A percentile compares a stretch with the other conserved stretches of the same genome.
Evolutionary conservation across 2,329 filamentous ascomycete species (phyloP).

Genomic region (Chalaropsis thielavioides): DNA sequence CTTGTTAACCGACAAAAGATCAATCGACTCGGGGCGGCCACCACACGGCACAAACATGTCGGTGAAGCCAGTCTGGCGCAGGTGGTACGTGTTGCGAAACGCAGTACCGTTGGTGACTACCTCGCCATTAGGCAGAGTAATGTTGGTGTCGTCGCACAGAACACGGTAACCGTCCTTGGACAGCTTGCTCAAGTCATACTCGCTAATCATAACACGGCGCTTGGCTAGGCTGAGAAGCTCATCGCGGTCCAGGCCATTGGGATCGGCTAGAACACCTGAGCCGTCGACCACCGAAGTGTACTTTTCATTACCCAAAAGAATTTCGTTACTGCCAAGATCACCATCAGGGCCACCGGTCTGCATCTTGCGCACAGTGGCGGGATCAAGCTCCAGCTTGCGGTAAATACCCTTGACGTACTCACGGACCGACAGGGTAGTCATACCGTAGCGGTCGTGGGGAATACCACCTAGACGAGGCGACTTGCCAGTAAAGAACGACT

Average conservation of each 20-base stretch:
- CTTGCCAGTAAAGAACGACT: constrained; percentile 99
- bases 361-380: constrained; percentile 74
- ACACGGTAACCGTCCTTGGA: constrained; percentile 82
- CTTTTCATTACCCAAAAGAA: constrained; percentile 87
- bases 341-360: constrained; percentile 96
- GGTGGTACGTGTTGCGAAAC: constrained; percentile 96
- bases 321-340: constrained; percentile 94
- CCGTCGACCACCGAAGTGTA: constrained; percentile 95
- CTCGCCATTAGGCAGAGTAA: constrained; percentile 79
- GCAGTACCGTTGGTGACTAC: constrained; percentile 76
- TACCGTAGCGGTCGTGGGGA: constrained; percentile 88
- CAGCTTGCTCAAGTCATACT: constrained; percentile 75
- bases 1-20: constrained; percentile 72
- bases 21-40: constrained; percentile 90
- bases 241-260: constrained; percentile 68
- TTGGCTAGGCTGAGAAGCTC: constrained; percentile 78
- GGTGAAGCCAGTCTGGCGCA: constrained; percentile 60
- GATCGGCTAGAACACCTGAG: constrained; percentile 85
- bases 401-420: constrained; percentile 96
- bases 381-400: constrained; percentile 83
- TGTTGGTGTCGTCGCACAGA: constrained; percentile 76
- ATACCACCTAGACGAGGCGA: constrained; percentile 92
- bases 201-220: constrained; percentile 72
- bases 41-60: constrained; percentile 93
- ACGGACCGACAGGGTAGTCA: constrained; percentile 93